Conservation (phyloP, 331 rosid species). For the Rhamnella rubrinervis region DNA sequence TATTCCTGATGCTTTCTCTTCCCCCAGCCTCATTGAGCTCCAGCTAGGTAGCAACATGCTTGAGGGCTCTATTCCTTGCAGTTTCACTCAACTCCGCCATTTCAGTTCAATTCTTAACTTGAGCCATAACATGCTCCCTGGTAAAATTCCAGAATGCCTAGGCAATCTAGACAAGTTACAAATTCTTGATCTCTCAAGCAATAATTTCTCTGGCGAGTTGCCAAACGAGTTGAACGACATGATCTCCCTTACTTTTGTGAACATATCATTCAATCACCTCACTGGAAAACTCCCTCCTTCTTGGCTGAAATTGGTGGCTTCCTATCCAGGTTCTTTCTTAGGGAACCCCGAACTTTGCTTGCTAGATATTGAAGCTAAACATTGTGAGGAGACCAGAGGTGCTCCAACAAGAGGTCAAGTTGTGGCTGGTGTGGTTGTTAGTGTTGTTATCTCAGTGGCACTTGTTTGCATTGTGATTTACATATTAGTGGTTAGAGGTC, state of each 20-base stretch:
- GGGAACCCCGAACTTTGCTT: constrained; percentile 25
- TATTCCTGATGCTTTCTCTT: constrained; percentile 19
- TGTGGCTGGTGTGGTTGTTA: constrained; percentile 12
- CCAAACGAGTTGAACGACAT: constrained; percentile 15
- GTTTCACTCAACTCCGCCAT: constrained; percentile 16
- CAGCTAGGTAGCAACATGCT: constrained; percentile 25
- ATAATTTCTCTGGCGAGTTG: constrained; percentile 17
- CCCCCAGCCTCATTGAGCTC: constrained; percentile 17
- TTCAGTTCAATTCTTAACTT: constrained; percentile 22
- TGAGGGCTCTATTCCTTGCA: constrained; percentile 21
- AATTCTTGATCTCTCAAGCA: constrained; percentile 25
- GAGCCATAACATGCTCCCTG: constrained; percentile 22
- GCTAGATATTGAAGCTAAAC: constrained; percentile 12
- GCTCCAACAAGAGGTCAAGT: background rate
- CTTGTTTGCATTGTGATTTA: constrained; percentile 17
- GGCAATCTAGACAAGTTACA: constrained; percentile 21
- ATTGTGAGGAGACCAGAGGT: constrained; percentile 13
- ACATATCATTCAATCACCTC: constrained; percentile 18
- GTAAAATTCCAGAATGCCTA: constrained; percentile 17
- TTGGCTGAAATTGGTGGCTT: constrained; percentile 20
- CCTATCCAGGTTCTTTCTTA: constrained; percentile 23
- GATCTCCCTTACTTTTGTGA: constrained; percentile 20
- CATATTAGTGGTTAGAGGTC: constrained; percentile 6
- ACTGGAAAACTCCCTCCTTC: constrained; percentile 24
- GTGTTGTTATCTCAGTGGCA: constrained; percentile 21